Evolutionary conservation across 2,329 filamentous ascomycete species (phyloP), one percentile per base, ranked within the genome.

Genomic region (Camillea tinctor): DNA sequence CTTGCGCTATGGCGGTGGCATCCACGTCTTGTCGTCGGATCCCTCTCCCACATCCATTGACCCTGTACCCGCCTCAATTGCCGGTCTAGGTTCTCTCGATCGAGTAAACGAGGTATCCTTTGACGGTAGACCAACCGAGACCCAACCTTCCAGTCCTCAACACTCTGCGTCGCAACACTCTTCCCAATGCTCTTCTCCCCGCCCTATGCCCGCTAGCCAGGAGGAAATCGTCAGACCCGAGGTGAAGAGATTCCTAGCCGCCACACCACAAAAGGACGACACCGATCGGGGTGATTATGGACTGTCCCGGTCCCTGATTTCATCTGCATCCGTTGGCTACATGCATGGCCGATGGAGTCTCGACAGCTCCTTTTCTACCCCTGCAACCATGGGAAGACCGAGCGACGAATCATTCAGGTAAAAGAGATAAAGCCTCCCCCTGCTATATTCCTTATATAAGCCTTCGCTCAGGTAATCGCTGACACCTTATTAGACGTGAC

Each of bases 261-360:
- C 57, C 36, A 67, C 66, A 19, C 60, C 67, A 2, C 65, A 68
- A 44, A 67, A 64, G 23, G 55, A 58, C 26, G 64, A 65, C 30
- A 55, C 66, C 19, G 69, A 71, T 17, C 54, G 59, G 4, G 67
- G 68, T 17, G 36, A 44, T 15, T 44, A 44, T n/a, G 36, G 36
- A 44, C 11, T 44, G 19, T 55, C 64, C 9, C 64, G 61, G 24
- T 76, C 76, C 30, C 76, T 74, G 59, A 80, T 75, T 6, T 76
- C 80, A 54, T 74, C 80, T 3, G 74, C 74, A 58, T 77, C 80
- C 22, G 71, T 80, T 30, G 80, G 82, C 17, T 84, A 84, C 68
- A 69, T 85, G 51, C 75, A 83, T 58, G 87, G 85, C 65, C 79
- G 85, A 30, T 85, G 85, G 81, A 86, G 86, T 63, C 66, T 77